Conservation (phyloP, 2,329 filamentous ascomycete species). For the Xylaria sp. region DNA sequence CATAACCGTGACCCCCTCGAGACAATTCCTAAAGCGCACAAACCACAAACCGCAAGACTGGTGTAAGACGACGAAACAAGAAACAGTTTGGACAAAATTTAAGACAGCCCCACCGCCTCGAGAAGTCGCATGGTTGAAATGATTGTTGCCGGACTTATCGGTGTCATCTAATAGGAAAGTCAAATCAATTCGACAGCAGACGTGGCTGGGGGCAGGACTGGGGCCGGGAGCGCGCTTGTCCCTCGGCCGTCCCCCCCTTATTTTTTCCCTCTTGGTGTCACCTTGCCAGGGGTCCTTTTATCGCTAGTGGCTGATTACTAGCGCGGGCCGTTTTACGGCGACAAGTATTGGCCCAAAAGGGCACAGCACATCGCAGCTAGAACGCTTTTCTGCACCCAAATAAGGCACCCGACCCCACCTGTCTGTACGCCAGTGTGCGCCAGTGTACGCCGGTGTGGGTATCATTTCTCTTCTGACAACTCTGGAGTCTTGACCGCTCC, state of each 20-base stretch:
- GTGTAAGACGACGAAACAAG: constrained; percentile 25
- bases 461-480: constrained; percentile 3
- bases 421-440: background rate
- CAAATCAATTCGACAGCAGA: constrained; percentile 17
- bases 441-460: background rate
- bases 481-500: constrained; percentile 29
- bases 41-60: constrained; percentile 13
- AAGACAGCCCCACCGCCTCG: constrained; percentile 33
- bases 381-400: constrained; percentile 20
- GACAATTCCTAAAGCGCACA: constrained; percentile 25
- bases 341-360: constrained; percentile 14
- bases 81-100: constrained; percentile 27
- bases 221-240: background rate
- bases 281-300: background rate
- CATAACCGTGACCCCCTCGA: constrained; percentile 35
- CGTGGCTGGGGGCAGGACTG: constrained; percentile 18
- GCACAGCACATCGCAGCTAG: constrained; percentile 18
- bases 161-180: constrained; percentile 30
- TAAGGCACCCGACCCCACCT: constrained; percentile 8
- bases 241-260: constrained; percentile 7
- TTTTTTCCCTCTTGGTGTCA: constrained; percentile 8
- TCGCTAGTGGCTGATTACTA: constrained; percentile 3
- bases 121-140: constrained; percentile 22
- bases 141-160: constrained; percentile 35
- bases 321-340: constrained; percentile 1